A percentile compares a stretch with the other conserved stretches of the same genome.
These are phyloP conservation scores for Tagetes patula DNA, from an alignment of 129 eudicot genomes.

Conservation along the genomic window DNA sequence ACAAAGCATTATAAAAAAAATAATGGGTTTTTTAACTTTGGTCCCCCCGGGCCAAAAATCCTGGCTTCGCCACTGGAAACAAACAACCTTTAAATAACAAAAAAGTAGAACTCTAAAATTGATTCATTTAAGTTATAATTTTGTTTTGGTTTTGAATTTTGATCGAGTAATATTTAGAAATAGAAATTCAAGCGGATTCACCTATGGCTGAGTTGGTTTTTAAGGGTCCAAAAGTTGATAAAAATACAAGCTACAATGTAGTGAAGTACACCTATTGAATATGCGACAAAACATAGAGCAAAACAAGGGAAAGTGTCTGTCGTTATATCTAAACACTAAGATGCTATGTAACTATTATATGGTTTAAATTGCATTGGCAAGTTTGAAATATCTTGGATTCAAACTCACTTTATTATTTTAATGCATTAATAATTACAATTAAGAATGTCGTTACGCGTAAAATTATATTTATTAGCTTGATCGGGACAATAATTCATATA, in stretches of 20 bases:
- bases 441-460: slow-evolving; percentile 38
- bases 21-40: no score
- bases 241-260: background rate
- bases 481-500: slow-evolving; percentile 24
- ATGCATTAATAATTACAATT: slow-evolving; percentile 23
- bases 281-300: slow-evolving; percentile 30
- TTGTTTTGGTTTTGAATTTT: no score
- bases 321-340: slow-evolving; percentile 12
- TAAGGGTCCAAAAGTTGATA: no score
- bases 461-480: slow-evolving; percentile 15
- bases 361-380: background rate
- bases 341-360: slow-evolving; percentile 17
- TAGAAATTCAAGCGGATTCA: no score
- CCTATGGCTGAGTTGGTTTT: background rate
- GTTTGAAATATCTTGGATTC: slow-evolving; percentile 10
- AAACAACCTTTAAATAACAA: no score
- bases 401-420: slow-evolving; percentile 19
- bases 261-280: background rate
- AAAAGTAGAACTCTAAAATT: background rate
- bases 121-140: no score
- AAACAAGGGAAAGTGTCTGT: slow-evolving; percentile 35
- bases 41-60: no score
- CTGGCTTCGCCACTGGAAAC: no score
- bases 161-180: no score
- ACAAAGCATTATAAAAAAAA: no score